Base-by-base conservation (phyloP, 495 filamentous ascomycete species). In the Penicillium riverlandense region DNA sequence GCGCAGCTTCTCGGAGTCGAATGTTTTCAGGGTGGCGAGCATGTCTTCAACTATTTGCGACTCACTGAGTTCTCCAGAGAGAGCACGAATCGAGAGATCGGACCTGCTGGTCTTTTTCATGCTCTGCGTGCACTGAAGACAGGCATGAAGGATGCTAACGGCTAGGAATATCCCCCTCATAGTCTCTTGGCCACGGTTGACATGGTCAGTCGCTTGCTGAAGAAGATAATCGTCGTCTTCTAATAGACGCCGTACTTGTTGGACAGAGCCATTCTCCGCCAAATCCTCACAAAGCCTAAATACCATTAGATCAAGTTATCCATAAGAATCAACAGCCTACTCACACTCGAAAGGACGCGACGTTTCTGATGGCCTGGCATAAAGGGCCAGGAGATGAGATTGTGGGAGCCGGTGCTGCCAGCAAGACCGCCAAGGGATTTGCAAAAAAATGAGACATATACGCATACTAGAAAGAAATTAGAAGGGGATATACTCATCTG, bases 371-470 rank as follows among this genome's bases (percentile, higher is more conserved):
- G 13, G 86, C 85, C 54, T 95, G 82, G 36, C 83, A 71, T 47
- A 92, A 82, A 29, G 83, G 73, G 7, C 63, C 52, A 38, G 79
- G 67, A 8, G 52, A 47, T 35, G 52, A 32, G 5, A 38, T 36
- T 6, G 41, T 39, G 15, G 42, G 37, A 15, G 80, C 38, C 0
- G 75, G 45, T 2, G 71, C 49, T 38, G 55, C 55, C 7, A 76
- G 69, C 31, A 95, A 67, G 12, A 88, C 65, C 35, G 86, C 85
- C n/a, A 95, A 66, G 0, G 87, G 79, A 59, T 97, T 96, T 34
- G 86, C 86, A 57, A 91, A 97, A 60, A 95, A 96, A 61, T 95
- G 88, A 28, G 84, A 88, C 91, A 98, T 96, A 52, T 92, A 91
- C 11, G 83, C 79, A 65, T 96, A 96, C 85, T 94, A 49, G 10